Base-by-base conservation (phyloP, 176 grass and related monocot genomes). In the Juncus inflexus region DNA sequence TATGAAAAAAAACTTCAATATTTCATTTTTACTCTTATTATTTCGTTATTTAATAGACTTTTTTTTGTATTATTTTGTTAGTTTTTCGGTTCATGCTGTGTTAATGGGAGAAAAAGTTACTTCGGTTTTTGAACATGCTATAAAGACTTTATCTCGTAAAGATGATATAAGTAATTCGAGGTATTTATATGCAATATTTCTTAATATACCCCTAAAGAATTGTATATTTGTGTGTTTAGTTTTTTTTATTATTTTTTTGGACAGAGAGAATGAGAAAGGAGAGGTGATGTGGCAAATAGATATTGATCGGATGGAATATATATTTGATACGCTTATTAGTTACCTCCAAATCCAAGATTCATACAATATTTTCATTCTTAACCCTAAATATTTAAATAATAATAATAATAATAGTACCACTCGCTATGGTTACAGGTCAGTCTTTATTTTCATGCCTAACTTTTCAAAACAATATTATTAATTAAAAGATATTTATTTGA, bases 351-450 rank as follows among this genome's bases (percentile, higher is more conserved):
- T 97, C 74, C 84, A 81, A 62, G 79, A 97, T 77, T 83, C 87
- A 63, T 97, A 97, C 78, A 97, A 91, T 53, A 84, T 97, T 58
- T 97, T 97, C 40, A 59, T 97, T 77, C 82, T 97, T 62, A 97
- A 97, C 58, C 87, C 92, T 16, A 97, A 86, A 52, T 77, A 62
- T 42, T 47, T 6, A 6, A 9, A 47, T 47, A 47, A 47, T 47
- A 28, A 28, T 28, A 28, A 28, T 28, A 70, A 75, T 63, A 79
- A 71, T 37, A 91, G 83, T 52, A 77, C 28, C 62, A 49, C 61
- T 79, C 80, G 57, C 4, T 97, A 97, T 76, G 92, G 87, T 74
- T 97, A 91, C 83, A 83, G 92, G 90, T 87, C 69, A 77, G 86
- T 78, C 10, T 76, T 69, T 50, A 39, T 54, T 73, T 52, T 41